A percentile compares a stretch with the other conserved stretches of the same genome.
These are phyloP conservation scores for Neurospora tetrasperma DNA, from an alignment of 495 filamentous ascomycete genomes.

Conservation along the genomic window DNA sequence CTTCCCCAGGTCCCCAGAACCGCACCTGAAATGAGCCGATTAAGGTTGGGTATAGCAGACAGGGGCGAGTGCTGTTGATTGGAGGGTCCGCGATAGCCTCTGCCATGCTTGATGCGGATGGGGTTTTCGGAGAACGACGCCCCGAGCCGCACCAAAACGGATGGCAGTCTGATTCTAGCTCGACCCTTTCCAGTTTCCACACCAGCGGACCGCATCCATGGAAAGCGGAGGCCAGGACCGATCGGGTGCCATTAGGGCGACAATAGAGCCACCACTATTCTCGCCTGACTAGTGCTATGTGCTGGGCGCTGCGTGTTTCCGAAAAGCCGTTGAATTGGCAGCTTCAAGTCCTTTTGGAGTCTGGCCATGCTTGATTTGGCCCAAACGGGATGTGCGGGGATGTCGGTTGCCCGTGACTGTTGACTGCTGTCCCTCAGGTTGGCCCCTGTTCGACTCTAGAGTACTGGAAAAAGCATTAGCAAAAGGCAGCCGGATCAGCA, in stretches of 20 bases:
- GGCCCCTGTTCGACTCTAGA: neutral
- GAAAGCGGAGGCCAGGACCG: too few relatives aligned
- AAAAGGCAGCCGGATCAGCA: neutral
- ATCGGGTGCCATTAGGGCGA: neutral
- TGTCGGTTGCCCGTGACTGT: neutral
- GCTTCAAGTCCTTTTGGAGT: neutral
- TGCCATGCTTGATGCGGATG: neutral
- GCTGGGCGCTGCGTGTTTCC: neutral
- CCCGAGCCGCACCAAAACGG: neutral
- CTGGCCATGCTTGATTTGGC: neutral
- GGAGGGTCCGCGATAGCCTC: conserved; percentile 7
- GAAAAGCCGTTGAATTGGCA: neutral
- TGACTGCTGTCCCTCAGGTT: neutral
- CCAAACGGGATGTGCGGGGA: neutral
- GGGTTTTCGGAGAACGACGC: neutral
- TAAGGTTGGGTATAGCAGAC: conserved; percentile 15
- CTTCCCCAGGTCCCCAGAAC: neutral
- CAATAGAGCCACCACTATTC: neutral
- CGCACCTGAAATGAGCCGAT: conserved; percentile 11
- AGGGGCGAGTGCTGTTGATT: conserved; percentile 22
- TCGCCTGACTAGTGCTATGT: neutral
- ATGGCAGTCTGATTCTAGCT: neutral
- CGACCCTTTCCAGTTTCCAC: neutral
- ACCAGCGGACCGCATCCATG: too few relatives aligned
- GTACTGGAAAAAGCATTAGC: neutral